Evolutionary conservation across 495 filamentous ascomycete species (phyloP).

Genomic region (Aspergillus affinis): DNA sequence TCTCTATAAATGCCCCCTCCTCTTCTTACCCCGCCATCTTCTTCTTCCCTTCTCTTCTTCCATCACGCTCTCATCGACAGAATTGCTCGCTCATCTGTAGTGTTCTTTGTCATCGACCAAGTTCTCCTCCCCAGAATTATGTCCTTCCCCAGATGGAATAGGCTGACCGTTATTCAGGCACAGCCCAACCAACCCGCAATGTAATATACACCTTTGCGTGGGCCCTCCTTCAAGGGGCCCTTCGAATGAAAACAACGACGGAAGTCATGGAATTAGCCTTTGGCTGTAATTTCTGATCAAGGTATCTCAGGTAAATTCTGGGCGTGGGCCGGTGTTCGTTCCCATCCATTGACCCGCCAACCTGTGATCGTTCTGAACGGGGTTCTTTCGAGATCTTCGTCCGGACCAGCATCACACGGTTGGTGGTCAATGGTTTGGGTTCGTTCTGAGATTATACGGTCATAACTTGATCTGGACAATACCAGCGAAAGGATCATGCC

Average conservation of each 20-base stretch:
- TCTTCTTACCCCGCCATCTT: conserved; percentile 17
- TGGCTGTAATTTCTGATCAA: conserved; percentile 52
- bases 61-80: conserved; percentile 6
- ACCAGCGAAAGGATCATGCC: conserved; percentile 98
- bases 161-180: conserved; percentile 19
- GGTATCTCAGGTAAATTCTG: conserved; percentile 61
- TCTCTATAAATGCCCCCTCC: conserved; percentile 1
- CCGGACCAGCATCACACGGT: neutral
- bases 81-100: neutral
- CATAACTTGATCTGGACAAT: conserved; percentile 99
- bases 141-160: conserved; percentile 2
- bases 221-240: conserved; percentile 3
- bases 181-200: conserved; percentile 16
- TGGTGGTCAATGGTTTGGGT: conserved; percentile 32
- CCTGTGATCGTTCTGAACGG: conserved; percentile 2
- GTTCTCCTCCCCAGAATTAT: conserved; percentile 18
- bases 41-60: conserved; percentile 7
- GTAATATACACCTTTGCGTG: conserved; percentile 19
- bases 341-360: conserved; percentile 25
- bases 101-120: conserved; percentile 12
- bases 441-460: conserved; percentile 95
- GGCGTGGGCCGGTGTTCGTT: conserved; percentile 71
- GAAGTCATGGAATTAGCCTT: conserved; percentile 44
- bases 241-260: conserved; percentile 16
- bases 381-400: conserved; percentile 8